These are phyloP conservation scores for Ophiostoma sp. DNA, from an alignment of 2,329 filamentous ascomycete genomes.

Conservation along the genomic window DNA sequence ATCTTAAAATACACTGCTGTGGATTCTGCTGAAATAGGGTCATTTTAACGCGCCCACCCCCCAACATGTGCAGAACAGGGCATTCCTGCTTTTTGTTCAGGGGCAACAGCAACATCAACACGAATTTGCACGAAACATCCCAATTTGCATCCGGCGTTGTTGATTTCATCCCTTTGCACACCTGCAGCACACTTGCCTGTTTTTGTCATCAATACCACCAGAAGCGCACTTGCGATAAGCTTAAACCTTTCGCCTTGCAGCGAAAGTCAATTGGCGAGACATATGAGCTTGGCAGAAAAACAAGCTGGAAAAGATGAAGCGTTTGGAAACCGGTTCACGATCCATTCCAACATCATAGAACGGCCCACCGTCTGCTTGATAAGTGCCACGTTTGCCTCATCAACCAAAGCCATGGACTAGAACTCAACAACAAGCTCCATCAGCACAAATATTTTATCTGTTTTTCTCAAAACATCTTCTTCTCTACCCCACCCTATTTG, in stretches of 20 bases:
- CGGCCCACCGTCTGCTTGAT: neutral
- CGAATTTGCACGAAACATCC: neutral
- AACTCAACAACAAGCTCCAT: neutral
- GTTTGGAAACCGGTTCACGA: neutral
- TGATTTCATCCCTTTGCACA: neutral
- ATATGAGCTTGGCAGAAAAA: neutral
- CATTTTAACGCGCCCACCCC: constrained; percentile 5
- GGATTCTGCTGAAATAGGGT: constrained; percentile 3
- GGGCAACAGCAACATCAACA: neutral
- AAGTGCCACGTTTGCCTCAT: neutral
- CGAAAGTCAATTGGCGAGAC: neutral
- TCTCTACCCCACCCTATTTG: neutral
- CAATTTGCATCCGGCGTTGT: constrained; percentile 9
- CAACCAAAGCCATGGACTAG: neutral
- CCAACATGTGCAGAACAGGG: neutral
- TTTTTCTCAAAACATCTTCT: neutral
- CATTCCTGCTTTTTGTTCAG: neutral
- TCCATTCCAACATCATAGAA: neutral
- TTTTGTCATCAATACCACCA: constrained; percentile 13
- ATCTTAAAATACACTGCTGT: neutral
- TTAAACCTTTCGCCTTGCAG: neutral
- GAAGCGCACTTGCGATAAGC: neutral
- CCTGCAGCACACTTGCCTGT: neutral
- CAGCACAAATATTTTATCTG: neutral
- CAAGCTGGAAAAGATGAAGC: neutral